Base-by-base conservation (phyloP, 2,329 filamentous ascomycete species). In the Ceratocystiopsis brevicomis region DNA sequence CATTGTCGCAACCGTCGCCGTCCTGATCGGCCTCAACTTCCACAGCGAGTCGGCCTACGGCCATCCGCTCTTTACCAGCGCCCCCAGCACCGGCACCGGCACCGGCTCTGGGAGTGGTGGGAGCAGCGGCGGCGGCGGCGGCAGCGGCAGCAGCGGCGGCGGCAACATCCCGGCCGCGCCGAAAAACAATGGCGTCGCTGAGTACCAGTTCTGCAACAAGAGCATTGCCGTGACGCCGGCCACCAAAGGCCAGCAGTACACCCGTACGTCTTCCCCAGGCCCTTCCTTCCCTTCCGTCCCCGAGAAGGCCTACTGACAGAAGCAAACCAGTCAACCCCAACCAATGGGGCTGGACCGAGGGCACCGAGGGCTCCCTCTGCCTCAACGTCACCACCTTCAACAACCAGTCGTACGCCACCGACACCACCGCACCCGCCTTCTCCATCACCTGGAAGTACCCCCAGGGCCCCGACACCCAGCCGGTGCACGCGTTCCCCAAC, bases 401-500 rank as follows among this genome's bases (percentile, higher is more conserved):
- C 53, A 72, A 72, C 52, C 59, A 60, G 42, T 66, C 66, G 4
- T 72, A 71, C 45, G 50, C 62, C 0, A 65, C 64, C 36, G 57
- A 63, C 16, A 56, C 56, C 17, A 60, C 63, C 0, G 67, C 67
- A 1, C 68, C 69, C 19, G 53, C 56, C 37, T 73, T 66, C 57
- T 66, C 61, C 13, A 61, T 68, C n/a, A 69, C 67, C 36, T 73
- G 69, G 69, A 52, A 66, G 48, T 73, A 66, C 47, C 57, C 62
- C 11, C 57, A 51, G n/a, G 62, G 59, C 25, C 55, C 60, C 3
- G 50, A 52, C 41, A 59, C 52, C 17, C 57, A 62, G 21, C 67
- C 67, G 18, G 69, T 72, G 47, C 69, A 72, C 49, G 70, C 68
- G 14, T 73, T 63, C 52, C 63, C 69, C 49, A 73, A 73, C 54